phyloP scores from a whole-genome alignment of 2,329 filamentous ascomycete species.

The Fusarium decemcellulare region DNA sequence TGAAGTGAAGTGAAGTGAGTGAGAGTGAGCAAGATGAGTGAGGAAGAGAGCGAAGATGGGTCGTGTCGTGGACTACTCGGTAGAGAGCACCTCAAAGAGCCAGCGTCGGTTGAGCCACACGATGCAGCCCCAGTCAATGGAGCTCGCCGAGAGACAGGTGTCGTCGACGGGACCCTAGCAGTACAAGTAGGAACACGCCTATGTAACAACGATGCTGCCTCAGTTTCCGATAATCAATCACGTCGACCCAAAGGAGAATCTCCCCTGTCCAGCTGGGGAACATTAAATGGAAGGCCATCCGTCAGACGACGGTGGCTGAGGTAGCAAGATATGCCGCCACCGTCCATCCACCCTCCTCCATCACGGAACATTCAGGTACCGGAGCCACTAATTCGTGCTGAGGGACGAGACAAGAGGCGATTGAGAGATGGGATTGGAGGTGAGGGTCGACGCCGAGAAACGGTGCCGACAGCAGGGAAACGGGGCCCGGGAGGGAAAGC shows the following conservation, averaged over 20 bases:
- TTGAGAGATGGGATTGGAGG: conserved; percentile 30
- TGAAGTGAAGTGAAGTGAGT: background rate
- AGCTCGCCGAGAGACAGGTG: conserved; percentile 3
- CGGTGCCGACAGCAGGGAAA: conserved; percentile 35
- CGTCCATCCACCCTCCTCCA: conserved; percentile 28
- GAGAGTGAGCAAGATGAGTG: conserved; percentile 12
- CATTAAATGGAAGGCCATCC: conserved; percentile 20
- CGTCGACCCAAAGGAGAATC: conserved; percentile 13
- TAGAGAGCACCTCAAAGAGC: conserved; percentile 4
- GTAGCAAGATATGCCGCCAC: conserved; percentile 34
- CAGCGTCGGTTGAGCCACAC: conserved; percentile 27
- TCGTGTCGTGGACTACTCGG: conserved; percentile 1
- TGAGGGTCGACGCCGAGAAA: conserved; percentile 29
- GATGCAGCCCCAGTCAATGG: conserved; percentile 15
- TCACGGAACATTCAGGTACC: conserved; percentile 38
- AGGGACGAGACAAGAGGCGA: conserved; percentile 18
- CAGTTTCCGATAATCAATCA: conserved; percentile 13
- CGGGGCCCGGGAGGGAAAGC: conserved; percentile 37
- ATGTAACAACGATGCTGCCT: conserved; percentile 1
- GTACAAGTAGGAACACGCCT: conserved; percentile 1
- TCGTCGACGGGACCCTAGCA: conserved; percentile 1
- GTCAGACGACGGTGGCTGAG: conserved; percentile 36
- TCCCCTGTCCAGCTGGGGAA: conserved; percentile 24
- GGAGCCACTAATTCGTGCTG: conserved; percentile 33
- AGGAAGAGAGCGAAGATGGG: conserved; percentile 4